Conservation (phyloP, 1,139 yeast genomes). For the Hemisphaericaspora xylanilytica region DNA sequence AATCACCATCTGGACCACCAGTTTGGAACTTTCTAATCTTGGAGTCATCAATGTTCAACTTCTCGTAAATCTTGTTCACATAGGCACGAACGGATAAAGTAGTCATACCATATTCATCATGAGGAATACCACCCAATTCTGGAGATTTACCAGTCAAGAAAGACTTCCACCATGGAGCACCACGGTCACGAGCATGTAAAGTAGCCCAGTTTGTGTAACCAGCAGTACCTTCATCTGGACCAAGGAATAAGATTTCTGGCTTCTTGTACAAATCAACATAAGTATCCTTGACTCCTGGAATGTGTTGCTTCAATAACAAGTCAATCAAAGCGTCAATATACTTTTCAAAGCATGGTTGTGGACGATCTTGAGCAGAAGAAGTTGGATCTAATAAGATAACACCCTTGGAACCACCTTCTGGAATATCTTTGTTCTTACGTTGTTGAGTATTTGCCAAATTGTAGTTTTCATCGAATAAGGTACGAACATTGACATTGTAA, state of each 20-base stretch:
- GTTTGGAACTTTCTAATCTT: constrained; percentile 81
- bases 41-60: constrained; percentile 58
- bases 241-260: constrained; percentile 91
- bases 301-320: constrained; percentile 68
- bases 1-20: constrained; percentile 99
- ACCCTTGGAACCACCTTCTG: constrained; percentile 99
- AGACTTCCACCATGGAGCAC: constrained; percentile 99
- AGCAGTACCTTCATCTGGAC: constrained; percentile 99
- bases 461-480: constrained; percentile 93
- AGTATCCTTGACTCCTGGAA: constrained; percentile 78
- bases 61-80: constrained; percentile 84
- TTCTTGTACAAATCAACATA: constrained; percentile 82
- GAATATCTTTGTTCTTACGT: constrained; percentile 95
- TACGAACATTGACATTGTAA: constrained; percentile 80
- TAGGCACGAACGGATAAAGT: constrained; percentile 91
- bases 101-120: constrained; percentile 98
- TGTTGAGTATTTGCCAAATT: constrained; percentile 96
- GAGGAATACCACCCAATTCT: constrained; percentile 93
- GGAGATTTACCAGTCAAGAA: constrained; percentile 97
- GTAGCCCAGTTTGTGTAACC: constrained; percentile 99
- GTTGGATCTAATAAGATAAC: constrained; percentile 84
- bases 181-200: constrained; percentile 84
- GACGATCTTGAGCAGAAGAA: constrained; percentile 68
- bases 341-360: constrained; percentile 85
- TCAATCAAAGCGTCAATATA: constrained; percentile 91